Evolutionary conservation across 345 rosid genomes (phyloP).

Genomic region (Lagerstroemia speciosa): DNA sequence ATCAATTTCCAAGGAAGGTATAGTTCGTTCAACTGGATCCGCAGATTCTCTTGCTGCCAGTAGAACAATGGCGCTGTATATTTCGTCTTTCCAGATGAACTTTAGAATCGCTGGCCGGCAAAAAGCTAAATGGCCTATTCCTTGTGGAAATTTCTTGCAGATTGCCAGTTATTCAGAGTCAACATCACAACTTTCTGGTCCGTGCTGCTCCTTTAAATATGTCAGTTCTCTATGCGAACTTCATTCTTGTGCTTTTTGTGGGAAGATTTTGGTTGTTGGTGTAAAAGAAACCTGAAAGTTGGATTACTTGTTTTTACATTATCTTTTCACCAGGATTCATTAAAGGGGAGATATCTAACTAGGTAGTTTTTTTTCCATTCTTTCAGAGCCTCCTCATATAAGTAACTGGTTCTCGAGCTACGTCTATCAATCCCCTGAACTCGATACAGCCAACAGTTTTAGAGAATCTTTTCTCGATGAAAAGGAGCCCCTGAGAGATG

Average conservation of each 20-base stretch:
- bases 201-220: neutral
- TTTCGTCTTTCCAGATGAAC: neutral
- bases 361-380: neutral
- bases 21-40: neutral
- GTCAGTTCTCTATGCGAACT: neutral
- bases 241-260: neutral
- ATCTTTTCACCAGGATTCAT: neutral
- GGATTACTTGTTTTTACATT: neutral
- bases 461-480: slow-evolving; percentile 17
- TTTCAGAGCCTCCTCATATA: slow-evolving; percentile 53
- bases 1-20: slow-evolving; percentile 16
- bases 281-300: neutral
- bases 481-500: slow-evolving; percentile 20
- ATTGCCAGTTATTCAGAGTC: slow-evolving; percentile 17
- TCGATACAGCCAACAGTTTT: slow-evolving; percentile 32
- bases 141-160: slow-evolving; percentile 11
- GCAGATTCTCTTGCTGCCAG: neutral
- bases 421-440: slow-evolving; percentile 43
- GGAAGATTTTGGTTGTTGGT: neutral
- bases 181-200: slow-evolving; percentile 37
- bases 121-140: neutral
- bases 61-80: neutral
- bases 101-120: neutral
- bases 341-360: neutral
- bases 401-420: slow-evolving; percentile 59